Percentiles rank a stretch among this genome's conserved stretches.
Conservation (phyloP, 257 asterid genomes). For the Ilex aquifolium region DNA sequence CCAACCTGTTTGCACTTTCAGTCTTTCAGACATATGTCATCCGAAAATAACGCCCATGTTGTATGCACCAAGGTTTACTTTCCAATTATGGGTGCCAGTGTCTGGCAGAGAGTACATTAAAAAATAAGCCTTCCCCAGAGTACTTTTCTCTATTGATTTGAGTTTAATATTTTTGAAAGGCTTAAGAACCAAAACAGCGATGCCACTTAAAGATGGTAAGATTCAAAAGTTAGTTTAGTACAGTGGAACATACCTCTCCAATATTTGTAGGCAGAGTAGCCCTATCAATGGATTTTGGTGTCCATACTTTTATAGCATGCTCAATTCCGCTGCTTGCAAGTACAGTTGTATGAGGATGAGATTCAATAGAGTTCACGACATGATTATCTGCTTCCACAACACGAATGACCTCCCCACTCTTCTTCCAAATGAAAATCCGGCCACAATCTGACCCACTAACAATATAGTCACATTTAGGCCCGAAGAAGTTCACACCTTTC, state of each 20-base stretch:
- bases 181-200: too few species aligned
- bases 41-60: too few species aligned
- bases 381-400: slow-evolving; percentile 77
- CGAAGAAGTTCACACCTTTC: slow-evolving; percentile 80
- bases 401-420: slow-evolving; percentile 71
- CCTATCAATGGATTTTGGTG: slow-evolving; percentile 64
- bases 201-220: too few species aligned
- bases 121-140: too few species aligned
- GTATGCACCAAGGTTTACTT: too few species aligned
- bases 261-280: slow-evolving; percentile 59
- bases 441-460: slow-evolving; percentile 96
- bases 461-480: slow-evolving; percentile 84
- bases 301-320: slow-evolving; percentile 75
- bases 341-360: slow-evolving; percentile 75
- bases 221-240: background rate
- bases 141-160: too few species aligned
- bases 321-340: slow-evolving; percentile 91
- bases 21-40: too few species aligned
- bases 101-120: too few species aligned
- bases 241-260: slow-evolving; percentile 45
- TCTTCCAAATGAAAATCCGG: slow-evolving; percentile 85
- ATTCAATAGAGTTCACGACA: slow-evolving; percentile 73
- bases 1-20: too few species aligned
- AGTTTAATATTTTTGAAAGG: too few species aligned
- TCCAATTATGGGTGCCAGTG: too few species aligned